phyloP scores from a whole-genome alignment of 2,329 filamentous ascomycete species.

The Dothideomycetidae sp. region DNA sequence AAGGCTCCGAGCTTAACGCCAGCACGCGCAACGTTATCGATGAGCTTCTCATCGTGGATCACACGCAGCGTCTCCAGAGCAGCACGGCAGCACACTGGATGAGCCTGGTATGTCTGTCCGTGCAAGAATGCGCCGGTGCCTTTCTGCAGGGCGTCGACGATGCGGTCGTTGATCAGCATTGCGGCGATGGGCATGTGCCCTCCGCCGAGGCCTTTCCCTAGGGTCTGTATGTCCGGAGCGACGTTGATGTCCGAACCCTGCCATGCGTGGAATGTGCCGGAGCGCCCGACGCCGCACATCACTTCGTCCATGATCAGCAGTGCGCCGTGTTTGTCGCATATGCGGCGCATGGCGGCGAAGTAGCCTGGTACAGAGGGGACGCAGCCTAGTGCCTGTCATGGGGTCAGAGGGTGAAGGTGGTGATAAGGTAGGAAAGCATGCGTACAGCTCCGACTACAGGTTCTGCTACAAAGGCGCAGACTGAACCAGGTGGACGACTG shows the following conservation, averaged over 20 bases:
- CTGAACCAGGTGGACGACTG: constrained; percentile 31
- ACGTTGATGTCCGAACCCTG: constrained; percentile 26
- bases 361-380: constrained; percentile 40
- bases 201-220: constrained; percentile 50
- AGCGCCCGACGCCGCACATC: constrained; percentile 20
- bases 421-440: neutral
- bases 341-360: constrained; percentile 36
- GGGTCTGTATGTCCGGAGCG: constrained; percentile 47
- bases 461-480: constrained; percentile 38
- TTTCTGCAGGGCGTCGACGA: constrained; percentile 35
- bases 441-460: constrained; percentile 30
- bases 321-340: constrained; percentile 43
- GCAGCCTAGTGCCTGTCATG: constrained; percentile 41
- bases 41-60: constrained; percentile 41
- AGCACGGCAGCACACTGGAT: constrained; percentile 45
- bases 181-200: constrained; percentile 48
- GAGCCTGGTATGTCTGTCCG: constrained; percentile 50
- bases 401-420: no score
- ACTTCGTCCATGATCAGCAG: constrained; percentile 42
- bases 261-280: constrained; percentile 20
- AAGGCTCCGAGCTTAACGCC: constrained; percentile 35
- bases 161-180: constrained; percentile 34
- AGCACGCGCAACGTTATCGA: constrained; percentile 43
- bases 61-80: constrained; percentile 49
- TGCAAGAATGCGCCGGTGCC: constrained; percentile 39